These are phyloP conservation scores for Cystobasidium pallidum DNA, from an alignment of 1,284 basidiomycete species.

Conservation along the genomic window DNA sequence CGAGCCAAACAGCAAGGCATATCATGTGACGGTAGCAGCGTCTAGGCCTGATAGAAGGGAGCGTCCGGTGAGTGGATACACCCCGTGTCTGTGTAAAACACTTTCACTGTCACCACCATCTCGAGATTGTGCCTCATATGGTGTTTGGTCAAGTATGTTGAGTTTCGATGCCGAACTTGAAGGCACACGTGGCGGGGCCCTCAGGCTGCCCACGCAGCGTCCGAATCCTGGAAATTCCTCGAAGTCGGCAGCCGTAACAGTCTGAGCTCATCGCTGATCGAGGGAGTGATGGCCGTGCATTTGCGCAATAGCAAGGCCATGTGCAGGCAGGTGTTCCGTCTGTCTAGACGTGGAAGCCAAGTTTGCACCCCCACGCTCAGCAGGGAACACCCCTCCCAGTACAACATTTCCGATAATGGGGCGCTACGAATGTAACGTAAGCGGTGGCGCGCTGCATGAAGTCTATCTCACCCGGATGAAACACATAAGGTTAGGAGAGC, in stretches of 20 bases:
- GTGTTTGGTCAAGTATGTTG: conserved; percentile 18
- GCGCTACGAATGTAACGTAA: too few species aligned
- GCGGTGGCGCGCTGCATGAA: too few species aligned
- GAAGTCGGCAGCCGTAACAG: conserved; percentile 6
- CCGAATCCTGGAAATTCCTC: conserved; percentile 4
- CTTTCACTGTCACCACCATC: conserved; percentile 22
- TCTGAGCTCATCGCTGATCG: not conserved
- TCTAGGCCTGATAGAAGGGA: conserved; percentile 29
- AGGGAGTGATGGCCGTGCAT: not conserved
- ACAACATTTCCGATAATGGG: too few species aligned
- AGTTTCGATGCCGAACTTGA: conserved; percentile 23
- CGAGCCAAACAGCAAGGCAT: conserved; percentile 1
- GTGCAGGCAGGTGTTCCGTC: not conserved
- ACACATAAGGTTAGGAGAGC: too few species aligned
- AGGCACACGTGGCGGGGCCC: conserved; percentile 16
- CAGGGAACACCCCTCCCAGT: too few species aligned
- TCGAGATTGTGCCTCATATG: conserved; percentile 22
- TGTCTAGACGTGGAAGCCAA: conserved; percentile 7
- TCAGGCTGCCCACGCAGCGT: conserved; percentile 16
- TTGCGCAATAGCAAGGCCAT: not conserved
- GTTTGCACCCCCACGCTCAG: conserved; percentile 34
- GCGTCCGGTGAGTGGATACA: conserved; percentile 20
- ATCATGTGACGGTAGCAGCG: conserved; percentile 31
- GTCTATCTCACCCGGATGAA: too few species aligned
- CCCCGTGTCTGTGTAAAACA: conserved; percentile 19